Base-by-base conservation (phyloP, 1,284 basidiomycete species). In the Naganishia sp. region DNA sequence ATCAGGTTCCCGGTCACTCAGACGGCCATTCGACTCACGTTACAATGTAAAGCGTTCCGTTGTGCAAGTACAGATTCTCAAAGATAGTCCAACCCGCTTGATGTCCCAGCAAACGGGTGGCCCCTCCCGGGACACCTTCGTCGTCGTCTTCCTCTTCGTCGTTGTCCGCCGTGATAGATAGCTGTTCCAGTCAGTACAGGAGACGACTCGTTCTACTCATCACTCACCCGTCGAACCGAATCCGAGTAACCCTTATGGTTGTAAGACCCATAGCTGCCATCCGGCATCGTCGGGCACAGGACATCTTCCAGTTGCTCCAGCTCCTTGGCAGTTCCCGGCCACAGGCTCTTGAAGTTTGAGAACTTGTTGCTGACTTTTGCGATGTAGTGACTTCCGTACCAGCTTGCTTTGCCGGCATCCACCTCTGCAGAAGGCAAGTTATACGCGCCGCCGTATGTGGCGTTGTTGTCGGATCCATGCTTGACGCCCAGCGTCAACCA, bases 41-140 rank as follows among this genome's bases (percentile, higher is more conserved):
- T 69, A 86, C 79, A 69, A 90, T 83, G 74, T 84, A 86, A 36
- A 92, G 79, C 0, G 87, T 89, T 13, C 88, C 89, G 71, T 90
- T 87, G 55, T 84, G 86, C 84, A 91, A 86, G 81, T 91, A 91
- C 15, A 78, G 57, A 64, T 72, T 73, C 44, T 80, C 77, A 56
- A 77, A 74, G 50, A 80, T 57, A 6, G 77, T 79, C 77, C 77
- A 80, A 1, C 79, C 79, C 0, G 77, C 72, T 43, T 73, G 65
- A 72, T 79, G 75, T 2, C 70, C 79, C 31, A 70, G 70, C 45
- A 77, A 55, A 16, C 70, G 59, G 7, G 75, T 79, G 44, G 66
- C 60, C 15, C 66, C 53, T 28, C 57, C 70, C 42, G 42, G 63
- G 9, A 60, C 63, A 42, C 50, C 69, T 28, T 67, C 69, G 6